Percentiles rank a stretch among this genome's conserved stretches.
phyloP scores from a whole-genome alignment of 495 filamentous ascomycete species.

The Penicillium maclennaniae region DNA sequence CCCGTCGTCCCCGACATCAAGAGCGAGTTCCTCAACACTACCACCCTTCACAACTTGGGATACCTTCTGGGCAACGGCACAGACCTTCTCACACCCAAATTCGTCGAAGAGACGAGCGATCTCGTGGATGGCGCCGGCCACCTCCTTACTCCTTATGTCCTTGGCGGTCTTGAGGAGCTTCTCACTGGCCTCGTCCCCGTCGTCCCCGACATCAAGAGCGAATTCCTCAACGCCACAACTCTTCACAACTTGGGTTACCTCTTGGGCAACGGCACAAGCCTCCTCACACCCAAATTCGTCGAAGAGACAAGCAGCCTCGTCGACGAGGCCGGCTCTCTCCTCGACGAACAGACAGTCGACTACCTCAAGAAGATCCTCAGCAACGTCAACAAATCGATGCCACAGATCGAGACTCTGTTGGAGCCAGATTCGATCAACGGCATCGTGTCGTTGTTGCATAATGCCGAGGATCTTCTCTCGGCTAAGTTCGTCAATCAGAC shows the following conservation, averaged over 20 bases:
- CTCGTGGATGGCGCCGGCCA: conserved; percentile 40
- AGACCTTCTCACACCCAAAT: conserved; percentile 31
- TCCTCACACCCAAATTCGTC: conserved; percentile 36
- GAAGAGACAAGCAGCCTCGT: conserved; percentile 31
- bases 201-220: conserved; percentile 20
- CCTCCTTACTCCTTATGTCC: conserved; percentile 31
- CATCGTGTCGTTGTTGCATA: conserved; percentile 37
- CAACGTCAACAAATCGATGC: conserved; percentile 25
- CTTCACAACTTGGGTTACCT: conserved; percentile 34
- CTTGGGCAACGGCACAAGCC: conserved; percentile 32
- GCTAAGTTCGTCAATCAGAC: conserved; percentile 41
- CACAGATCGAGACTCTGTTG: conserved; percentile 30
- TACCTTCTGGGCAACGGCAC: conserved; percentile 37
- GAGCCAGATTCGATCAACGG: conserved; percentile 33
- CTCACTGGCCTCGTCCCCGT: conserved; percentile 32
- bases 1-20: conserved; percentile 22
- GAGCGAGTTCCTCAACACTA: conserved; percentile 30
- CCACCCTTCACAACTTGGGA: conserved; percentile 33
- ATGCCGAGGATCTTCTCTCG: conserved; percentile 41
- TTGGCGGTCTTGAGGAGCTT: conserved; percentile 27
- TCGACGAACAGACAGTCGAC: conserved; percentile 32
- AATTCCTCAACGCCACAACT: conserved; percentile 33
- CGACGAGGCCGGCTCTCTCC: conserved; percentile 31
- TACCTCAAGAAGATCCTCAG: conserved; percentile 33
- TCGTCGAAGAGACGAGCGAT: conserved; percentile 28